Conservation (phyloP, 768 basidiomycete species). For the Suillus plorans region DNA sequence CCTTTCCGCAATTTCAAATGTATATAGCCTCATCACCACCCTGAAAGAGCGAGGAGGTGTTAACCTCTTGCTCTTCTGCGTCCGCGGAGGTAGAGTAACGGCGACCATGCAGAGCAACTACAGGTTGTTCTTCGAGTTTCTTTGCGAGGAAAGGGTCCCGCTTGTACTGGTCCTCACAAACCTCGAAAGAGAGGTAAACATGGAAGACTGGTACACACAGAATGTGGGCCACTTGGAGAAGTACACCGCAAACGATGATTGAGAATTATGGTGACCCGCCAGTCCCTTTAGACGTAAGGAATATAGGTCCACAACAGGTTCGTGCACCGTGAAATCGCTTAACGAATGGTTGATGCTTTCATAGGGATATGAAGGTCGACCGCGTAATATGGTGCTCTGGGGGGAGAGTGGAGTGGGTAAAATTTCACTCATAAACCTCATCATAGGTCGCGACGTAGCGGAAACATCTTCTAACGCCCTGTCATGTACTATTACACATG, state of each 20-base stretch:
- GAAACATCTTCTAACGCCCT: slow-evolving; percentile 27
- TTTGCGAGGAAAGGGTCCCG: slow-evolving; percentile 37
- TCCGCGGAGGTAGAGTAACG: slow-evolving; percentile 40
- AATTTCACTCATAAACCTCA: slow-evolving; percentile 44
- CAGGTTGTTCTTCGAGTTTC: slow-evolving; percentile 39
- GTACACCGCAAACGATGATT: slow-evolving; percentile 8
- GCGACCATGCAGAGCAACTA: slow-evolving; percentile 40
- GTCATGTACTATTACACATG: slow-evolving; percentile 37
- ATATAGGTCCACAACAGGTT: neutral
- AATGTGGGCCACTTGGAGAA: slow-evolving; percentile 24
- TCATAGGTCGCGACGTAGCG: slow-evolving; percentile 30
- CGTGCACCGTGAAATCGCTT: neutral
- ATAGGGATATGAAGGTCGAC: neutral
- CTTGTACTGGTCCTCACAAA: slow-evolving; percentile 37
- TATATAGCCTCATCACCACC: slow-evolving; percentile 32
- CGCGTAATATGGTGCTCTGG: slow-evolving; percentile 38
- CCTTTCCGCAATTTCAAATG: slow-evolving; percentile 30
- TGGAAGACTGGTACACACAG: slow-evolving; percentile 36
- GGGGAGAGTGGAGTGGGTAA: slow-evolving; percentile 44
- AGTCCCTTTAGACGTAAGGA: neutral
- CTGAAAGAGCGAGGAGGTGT: slow-evolving; percentile 34
- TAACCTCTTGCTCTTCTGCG: slow-evolving; percentile 40
- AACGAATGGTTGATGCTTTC: neutral
- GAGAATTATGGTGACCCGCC: too few relatives aligned
- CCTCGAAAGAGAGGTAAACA: slow-evolving; percentile 34